These are phyloP conservation scores for Sanguinoderma infundibulare DNA, from an alignment of 1,284 basidiomycete genomes.

Conservation along the genomic window DNA sequence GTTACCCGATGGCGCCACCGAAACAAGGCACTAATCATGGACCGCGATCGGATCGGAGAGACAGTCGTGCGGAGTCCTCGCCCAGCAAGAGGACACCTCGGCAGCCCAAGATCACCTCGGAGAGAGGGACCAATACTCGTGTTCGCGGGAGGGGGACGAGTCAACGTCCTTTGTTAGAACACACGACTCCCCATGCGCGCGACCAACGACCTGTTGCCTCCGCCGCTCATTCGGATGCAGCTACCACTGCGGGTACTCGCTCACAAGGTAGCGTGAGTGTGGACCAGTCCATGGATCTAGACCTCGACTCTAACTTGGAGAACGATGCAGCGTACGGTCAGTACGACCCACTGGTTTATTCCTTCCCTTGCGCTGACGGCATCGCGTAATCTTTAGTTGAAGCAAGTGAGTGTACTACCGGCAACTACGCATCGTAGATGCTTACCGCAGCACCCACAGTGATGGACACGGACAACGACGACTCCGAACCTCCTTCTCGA, in stretches of 20 bases:
- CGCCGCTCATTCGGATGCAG: not conserved
- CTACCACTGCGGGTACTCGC: not conserved
- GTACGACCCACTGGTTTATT: not conserved
- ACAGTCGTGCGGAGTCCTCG: not conserved
- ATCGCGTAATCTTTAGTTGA: not conserved
- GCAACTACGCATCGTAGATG: not conserved
- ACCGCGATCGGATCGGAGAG: not conserved
- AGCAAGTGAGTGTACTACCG: slow-evolving; percentile 2
- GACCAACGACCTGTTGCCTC: not conserved
- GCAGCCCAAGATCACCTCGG: not conserved
- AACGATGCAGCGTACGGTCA: not conserved
- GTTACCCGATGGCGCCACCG: not conserved
- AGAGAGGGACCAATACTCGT: not conserved
- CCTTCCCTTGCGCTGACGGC: not conserved
- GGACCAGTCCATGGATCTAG: not conserved
- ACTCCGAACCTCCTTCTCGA: slow-evolving; percentile 6
- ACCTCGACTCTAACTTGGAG: no score
- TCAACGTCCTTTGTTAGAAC: no score
- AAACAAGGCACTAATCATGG: not conserved
- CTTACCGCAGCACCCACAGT: slow-evolving; percentile 1
- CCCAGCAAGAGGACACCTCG: not conserved
- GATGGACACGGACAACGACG: slow-evolving; percentile 20
- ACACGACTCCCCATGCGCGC: not conserved
- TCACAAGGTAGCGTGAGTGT: not conserved
- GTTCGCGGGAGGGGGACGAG: not conserved